Base-by-base conservation (phyloP, 2,329 filamentous ascomycete species). In the Hypomyces perniciosus region DNA sequence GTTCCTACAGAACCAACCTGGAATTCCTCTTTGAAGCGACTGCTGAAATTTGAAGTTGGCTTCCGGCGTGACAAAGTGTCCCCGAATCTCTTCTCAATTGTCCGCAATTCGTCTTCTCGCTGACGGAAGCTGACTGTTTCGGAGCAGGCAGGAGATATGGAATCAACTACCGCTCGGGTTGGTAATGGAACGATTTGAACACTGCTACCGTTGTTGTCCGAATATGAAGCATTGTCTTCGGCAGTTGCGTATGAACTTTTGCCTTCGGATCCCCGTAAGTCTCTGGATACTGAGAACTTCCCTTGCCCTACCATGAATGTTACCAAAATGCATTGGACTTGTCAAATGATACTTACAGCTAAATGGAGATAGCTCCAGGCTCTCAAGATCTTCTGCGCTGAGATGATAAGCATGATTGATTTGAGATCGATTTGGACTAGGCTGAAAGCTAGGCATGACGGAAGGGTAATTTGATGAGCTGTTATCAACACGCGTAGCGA, bases 1-100 rank as follows among this genome's bases (percentile, higher is more conserved):
- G 46, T 26, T 7, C 40, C 44, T 6, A 26, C 8, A 20, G 34
- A 47, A 33, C 20, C 29, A 28, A 13, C 26, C 1, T 48, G 42
- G 45, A 74, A 68, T 5, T 72, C 64, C 52, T 77, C 73, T 8
- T 58, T 64, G 56, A 76, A 76, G 20, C 64, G 71, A 54, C 70
- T 74, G 42, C 55, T 55, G 1, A 69, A 51, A 8, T 60, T 62
- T n/a, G 54, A 48, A 2, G 59, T 59, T 2, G 58, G 60, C 34
- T 65, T 65, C 29, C 61, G 65, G 3, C 61, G 62, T 10, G 64
- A 44, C 2, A 67, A 51, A 5, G 63, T 59, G n/a, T 68, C 57
- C 9, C 65, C 63, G 46, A 76, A 74, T n/a, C 71, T 65, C 50
- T 68, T 68, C 47, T 71, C 63, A 20, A 75, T 67, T 1, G 67